Base-by-base conservation (phyloP, 371 early-diverging fungal genomes). In the Mortierella sp. region DNA sequence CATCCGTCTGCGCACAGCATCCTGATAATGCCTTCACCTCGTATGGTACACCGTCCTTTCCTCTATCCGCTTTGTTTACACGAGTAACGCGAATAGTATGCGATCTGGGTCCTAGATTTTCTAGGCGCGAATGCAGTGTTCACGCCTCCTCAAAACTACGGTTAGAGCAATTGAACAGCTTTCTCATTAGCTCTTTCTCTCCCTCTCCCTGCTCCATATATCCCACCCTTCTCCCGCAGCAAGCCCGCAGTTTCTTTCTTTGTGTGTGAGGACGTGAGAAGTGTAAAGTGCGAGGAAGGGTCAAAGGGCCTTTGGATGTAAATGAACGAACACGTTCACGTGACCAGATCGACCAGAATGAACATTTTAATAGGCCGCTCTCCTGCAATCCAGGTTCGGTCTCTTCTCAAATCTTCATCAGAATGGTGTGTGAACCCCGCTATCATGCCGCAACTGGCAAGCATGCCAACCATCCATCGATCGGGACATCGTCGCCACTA, bases 371-470 rank as follows among this genome's bases (percentile, higher is more conserved):
- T 75, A 85, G 80, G 82, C 83, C 75, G 81, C 86, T 74, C 80
- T 81, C 70, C 82, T 84, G 26, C 81, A 86, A 77, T 81, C 84
- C 68, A 68, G 11, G 68, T 68, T 68, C 68, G 68, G 68, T 68
- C 68, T 68, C 68, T 68, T 68, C 68, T 68, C 68, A 68, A 68
- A 68, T 68, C 68, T 68, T 63, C 68, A 68, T 68, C 68, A 68
- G 68, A 68, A 68, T 68, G 68, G 68, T 68, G 68, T 68, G 68
- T 68, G 68, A 38, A 38, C 19, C 24, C 42, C 21, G 24, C 82
- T 63, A 63, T 63, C 63, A 38, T 42, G 42, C 34, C 21, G 38
- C 68, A 42, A 38, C 42, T 38, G 5, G 42, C 42, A 21, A 38
- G 44, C 34, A 21, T 34, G 31, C 13, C 26, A 38, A 63, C 21